Conservation (phyloP, 176 grass and related monocot genomes). For the Phyllostachys edulis region DNA sequence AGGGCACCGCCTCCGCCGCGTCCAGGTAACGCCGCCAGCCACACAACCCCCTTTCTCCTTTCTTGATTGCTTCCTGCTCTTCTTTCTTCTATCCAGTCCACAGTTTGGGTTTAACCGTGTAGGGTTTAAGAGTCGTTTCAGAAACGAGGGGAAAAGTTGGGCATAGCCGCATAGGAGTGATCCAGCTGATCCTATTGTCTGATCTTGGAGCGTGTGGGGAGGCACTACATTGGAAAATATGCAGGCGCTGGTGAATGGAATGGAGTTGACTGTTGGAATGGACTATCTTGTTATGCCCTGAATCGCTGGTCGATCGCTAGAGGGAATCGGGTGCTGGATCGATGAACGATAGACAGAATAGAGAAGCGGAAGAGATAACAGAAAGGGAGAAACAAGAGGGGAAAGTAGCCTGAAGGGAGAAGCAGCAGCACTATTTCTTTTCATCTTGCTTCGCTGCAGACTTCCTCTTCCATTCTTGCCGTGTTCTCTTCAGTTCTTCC, state of each 20-base stretch:
- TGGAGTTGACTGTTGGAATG: background rate
- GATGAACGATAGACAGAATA: too few relatives aligned
- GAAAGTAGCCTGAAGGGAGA: too few relatives aligned
- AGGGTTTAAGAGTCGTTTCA: background rate
- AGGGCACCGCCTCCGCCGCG: slow-evolving; percentile 56
- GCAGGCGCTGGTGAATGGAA: background rate
- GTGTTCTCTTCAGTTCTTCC: too few relatives aligned
- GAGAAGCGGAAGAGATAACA: too few relatives aligned
- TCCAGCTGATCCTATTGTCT: background rate
- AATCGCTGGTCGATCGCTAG: too few relatives aligned
- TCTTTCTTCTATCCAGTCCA: background rate
- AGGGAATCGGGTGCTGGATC: too few relatives aligned
- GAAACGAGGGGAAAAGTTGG: background rate
- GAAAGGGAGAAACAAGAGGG: too few relatives aligned
- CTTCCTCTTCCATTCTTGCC: too few relatives aligned
- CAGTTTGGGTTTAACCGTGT: background rate
- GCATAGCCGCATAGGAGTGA: background rate
- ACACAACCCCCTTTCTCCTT: background rate
- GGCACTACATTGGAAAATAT: background rate
- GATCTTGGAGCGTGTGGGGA: background rate
- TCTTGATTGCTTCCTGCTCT: background rate
- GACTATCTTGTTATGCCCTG: too few relatives aligned
- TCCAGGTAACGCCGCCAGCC: slow-evolving; percentile 31
- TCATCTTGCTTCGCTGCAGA: too few relatives aligned
- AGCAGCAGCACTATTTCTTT: too few relatives aligned